phyloP scores from a whole-genome alignment of 768 basidiomycete species.

The Xerocomus spinulosus region DNA sequence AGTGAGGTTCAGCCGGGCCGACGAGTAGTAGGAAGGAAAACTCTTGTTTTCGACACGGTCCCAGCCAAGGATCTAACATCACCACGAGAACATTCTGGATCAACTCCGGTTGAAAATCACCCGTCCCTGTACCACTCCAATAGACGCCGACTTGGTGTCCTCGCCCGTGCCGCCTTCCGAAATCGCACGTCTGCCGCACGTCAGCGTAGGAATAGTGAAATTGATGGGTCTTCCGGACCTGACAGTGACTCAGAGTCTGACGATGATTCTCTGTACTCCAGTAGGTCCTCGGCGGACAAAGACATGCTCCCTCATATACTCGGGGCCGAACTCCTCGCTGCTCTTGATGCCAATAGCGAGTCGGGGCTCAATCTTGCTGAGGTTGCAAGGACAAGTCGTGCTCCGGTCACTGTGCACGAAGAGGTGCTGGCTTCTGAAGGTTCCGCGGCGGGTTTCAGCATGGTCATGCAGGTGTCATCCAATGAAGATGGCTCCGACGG shows the following conservation, averaged over 20 bases:
- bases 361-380: constrained; percentile 14
- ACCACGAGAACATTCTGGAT: not conserved
- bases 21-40: not conserved
- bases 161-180: constrained; percentile 20
- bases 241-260: constrained; percentile 16
- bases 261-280: constrained; percentile 19
- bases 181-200: constrained; percentile 8
- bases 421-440: constrained; percentile 12
- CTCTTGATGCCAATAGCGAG: constrained; percentile 26
- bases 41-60: not conserved
- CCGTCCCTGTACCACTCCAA: not conserved
- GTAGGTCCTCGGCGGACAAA: constrained; percentile 18
- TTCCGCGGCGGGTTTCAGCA: constrained; percentile 19
- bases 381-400: not conserved
- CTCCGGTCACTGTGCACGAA: constrained; percentile 3
- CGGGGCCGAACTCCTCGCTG: constrained; percentile 25
- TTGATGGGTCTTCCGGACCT: constrained; percentile 8
- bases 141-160: constrained; percentile 14
- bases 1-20: not conserved
- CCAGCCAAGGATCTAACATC: not conserved
- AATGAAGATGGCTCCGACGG: constrained; percentile 6
- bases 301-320: constrained; percentile 23
- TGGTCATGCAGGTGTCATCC: constrained; percentile 20
- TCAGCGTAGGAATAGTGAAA: not conserved
- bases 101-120: not conserved